Evolutionary conservation across 2,329 filamentous ascomycete genomes (phyloP), one percentile per base, ranked within the genome.

Genomic region (Fonsecaea erecta): DNA sequence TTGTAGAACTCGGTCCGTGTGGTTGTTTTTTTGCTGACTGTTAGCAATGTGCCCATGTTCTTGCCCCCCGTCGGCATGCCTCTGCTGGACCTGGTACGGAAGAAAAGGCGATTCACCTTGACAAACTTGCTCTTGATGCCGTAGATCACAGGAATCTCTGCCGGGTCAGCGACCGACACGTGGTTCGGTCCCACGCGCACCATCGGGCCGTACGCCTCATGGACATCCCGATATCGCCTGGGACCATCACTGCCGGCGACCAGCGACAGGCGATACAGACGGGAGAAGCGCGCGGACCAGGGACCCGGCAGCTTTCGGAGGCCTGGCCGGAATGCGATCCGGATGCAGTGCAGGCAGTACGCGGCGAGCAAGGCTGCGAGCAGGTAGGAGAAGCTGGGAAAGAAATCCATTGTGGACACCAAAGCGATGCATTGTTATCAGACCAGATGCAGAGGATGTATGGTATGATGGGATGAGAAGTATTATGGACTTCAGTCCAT

Each of bases 261-360:
- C 43, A 63, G 32, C 14, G 26, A 52, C 16, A 92, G 85, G 18
- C 91, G 83, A 90, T 90, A 94, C 82, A 86, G 87, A 73, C 93
- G 86, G 16, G 88, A 90, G 62, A 85, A 81, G 1, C 79, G 88
- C 24, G 90, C 91, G 35, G 91, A 72, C 64, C 88, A 81, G 0
- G 88, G 90, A 0, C 91, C 91, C 0, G 91, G 91, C 30, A 68
- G 24, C 9, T 37, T 51, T 51, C 63, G 52, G n/a, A 65, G 24
- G 8, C 59, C 59, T 16, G 46, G 32, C 12, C 46, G 18, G 6
- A 60, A 30, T 5, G 58, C 58, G 18, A 51, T 34, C n/a, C 40
- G 28, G 24, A 51, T 30, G 28, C 37, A 51, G 35, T 48, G 9
- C 28, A 59, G 18, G 18, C 43, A 32, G 28, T 34, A 34, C 26